Percentiles rank a stretch among this genome's conserved stretches.
phyloP scores from a whole-genome alignment of 805 yeast species.

The Barnettozyma sp. region DNA sequence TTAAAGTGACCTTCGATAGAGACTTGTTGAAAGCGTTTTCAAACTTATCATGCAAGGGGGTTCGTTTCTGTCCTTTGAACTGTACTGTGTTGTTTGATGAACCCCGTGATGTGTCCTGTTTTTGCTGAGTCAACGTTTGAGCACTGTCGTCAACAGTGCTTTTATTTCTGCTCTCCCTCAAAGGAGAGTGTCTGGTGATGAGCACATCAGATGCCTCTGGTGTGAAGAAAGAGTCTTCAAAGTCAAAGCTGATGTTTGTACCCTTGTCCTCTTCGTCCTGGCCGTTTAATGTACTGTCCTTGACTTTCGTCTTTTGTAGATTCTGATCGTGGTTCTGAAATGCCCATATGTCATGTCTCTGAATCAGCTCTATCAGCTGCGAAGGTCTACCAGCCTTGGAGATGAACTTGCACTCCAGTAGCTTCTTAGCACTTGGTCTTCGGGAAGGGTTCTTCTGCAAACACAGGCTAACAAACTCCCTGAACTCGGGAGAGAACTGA shows the following conservation, averaged over 20 bases:
- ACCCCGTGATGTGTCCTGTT: not conserved
- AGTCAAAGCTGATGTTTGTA: constrained; percentile 18
- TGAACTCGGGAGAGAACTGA: constrained; percentile 57
- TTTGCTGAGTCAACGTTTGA: not conserved
- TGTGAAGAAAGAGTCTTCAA: constrained; percentile 14
- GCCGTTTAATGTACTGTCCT: constrained; percentile 29
- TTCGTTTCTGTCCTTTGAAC: too few relatives aligned
- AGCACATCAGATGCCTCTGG: constrained; percentile 17
- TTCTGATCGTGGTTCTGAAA: constrained; percentile 17
- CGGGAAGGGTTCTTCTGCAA: constrained; percentile 60
- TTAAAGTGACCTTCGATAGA: constrained; percentile 6
- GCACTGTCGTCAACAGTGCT: not conserved
- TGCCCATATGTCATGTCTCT: constrained; percentile 37
- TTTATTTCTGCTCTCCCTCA: constrained; percentile 12
- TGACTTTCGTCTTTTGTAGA: constrained; percentile 1
- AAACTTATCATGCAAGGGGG: constrained; percentile 5
- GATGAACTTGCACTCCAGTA: constrained; percentile 54
- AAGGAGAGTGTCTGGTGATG: constrained; percentile 17
- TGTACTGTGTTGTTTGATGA: too few relatives aligned
- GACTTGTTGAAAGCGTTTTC: constrained; percentile 9
- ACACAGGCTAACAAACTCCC: constrained; percentile 64
- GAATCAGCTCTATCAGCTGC: constrained; percentile 33
- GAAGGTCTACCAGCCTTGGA: constrained; percentile 33
- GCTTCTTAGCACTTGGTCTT: constrained; percentile 57
- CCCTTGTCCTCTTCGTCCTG: constrained; percentile 6